Base-by-base conservation (phyloP, 345 rosid species). In the Eucalyptus decipiens region DNA sequence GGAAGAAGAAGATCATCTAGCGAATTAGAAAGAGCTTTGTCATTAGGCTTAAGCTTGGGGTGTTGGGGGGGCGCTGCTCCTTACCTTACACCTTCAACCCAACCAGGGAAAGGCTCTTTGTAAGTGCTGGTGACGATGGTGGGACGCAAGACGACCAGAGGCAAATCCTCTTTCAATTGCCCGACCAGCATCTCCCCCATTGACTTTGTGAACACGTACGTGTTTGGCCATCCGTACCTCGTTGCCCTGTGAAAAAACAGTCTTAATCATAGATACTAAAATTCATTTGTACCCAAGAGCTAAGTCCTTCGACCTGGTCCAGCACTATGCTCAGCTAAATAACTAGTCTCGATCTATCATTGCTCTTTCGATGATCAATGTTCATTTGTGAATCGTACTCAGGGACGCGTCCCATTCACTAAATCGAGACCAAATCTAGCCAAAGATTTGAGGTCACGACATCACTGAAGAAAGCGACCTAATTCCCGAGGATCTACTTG, bases 131-230 rank as follows among this genome's bases (percentile, higher is more conserved):
- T 94, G 72, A 97, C 80, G 49, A 97, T 95, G 8, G 98, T 91
- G 6, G 99, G 99, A 13, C 99, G 95, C 49, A 94, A 88, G 51
- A 95, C 93, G 42, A 94, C 97, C 2, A 94, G 87, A 0, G 98
- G 93, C 42, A 94, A 30, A 42, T 90, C 88, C 85, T 90, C 96
- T 91, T 93, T 96, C 80, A 89, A 48, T 45, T 91, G 86, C 23
- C 89, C 94, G 34, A 96, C 54, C 88, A 97, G 58, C 97, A 96
- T 97, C 90, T 97, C 98, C 72, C 94, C 99, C 94, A 97, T 93
- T n/a, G 98, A 96, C 93, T 97, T 97, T 30, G 99, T 97, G 87
- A 96, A 97, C 28, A 94, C 98, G n/a, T 96, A 97, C 0, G 97
- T 91, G 89, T 96, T 95, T 88, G 95, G 99, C 98, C 99, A 97